phyloP scores from a whole-genome alignment of 768 basidiomycete species.

The Xerocomus potaroensis region DNA sequence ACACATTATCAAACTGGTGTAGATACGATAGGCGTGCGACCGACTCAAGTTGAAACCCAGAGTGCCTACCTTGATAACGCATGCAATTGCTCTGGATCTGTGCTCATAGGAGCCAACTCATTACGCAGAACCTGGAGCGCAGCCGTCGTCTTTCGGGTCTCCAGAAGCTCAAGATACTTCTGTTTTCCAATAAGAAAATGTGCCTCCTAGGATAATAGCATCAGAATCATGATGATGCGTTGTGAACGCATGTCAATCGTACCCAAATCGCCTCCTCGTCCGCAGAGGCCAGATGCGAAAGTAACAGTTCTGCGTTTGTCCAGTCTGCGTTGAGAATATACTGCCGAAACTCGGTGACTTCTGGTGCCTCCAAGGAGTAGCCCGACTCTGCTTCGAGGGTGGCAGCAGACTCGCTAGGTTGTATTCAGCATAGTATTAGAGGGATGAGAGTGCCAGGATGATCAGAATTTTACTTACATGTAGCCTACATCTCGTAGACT shows the following conservation, averaged over 20 bases:
- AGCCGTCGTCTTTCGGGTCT: slow-evolving; percentile 70
- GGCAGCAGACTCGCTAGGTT: slow-evolving; percentile 74
- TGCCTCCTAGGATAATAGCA: slow-evolving; percentile 52
- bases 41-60: slow-evolving; percentile 7
- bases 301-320: slow-evolving; percentile 68
- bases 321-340: slow-evolving; percentile 79
- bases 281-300: slow-evolving; percentile 64
- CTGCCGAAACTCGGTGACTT: slow-evolving; percentile 76
- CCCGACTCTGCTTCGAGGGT: slow-evolving; percentile 92
- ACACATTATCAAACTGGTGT: slow-evolving; percentile 84
- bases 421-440: slow-evolving; percentile 8
- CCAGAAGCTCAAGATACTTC: slow-evolving; percentile 92
- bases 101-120: slow-evolving; percentile 80
- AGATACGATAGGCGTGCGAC: slow-evolving; percentile 14
- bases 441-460: slow-evolving; percentile 8
- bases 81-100: slow-evolving; percentile 79
- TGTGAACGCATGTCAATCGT: slow-evolving; percentile 26
- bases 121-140: slow-evolving; percentile 84
- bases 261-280: slow-evolving; percentile 71
- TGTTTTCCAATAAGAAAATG: slow-evolving; percentile 89
- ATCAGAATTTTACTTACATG: slow-evolving; percentile 39
- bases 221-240: slow-evolving; percentile 15
- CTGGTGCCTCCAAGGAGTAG: slow-evolving; percentile 73
- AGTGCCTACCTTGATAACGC: slow-evolving; percentile 73
- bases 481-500: slow-evolving; percentile 86